Conservation (phyloP, 2,329 filamentous ascomycete species). For the Chaetoscypha palmicola region DNA sequence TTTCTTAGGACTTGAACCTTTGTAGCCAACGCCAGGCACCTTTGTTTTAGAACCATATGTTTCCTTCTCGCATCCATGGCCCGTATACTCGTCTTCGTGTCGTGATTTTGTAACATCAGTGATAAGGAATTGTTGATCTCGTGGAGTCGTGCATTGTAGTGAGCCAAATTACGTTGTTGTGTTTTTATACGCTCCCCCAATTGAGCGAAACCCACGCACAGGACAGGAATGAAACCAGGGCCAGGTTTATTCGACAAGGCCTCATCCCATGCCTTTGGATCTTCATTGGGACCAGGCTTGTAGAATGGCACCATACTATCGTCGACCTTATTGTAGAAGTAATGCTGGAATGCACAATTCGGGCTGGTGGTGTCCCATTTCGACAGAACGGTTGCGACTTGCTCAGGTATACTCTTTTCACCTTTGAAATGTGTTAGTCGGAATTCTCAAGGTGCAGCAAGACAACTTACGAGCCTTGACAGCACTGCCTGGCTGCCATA, state of each 20-base stretch:
- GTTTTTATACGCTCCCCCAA: conserved; percentile 65
- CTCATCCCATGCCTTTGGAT: conserved; percentile 76
- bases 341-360: conserved; percentile 70
- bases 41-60: conserved; percentile 65
- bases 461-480: conserved; percentile 25
- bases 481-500: conserved; percentile 27
- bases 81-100: conserved; percentile 67
- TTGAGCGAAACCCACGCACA: conserved; percentile 66
- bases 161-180: conserved; percentile 61
- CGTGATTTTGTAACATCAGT: conserved; percentile 66
- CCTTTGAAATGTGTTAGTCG: conserved; percentile 33
- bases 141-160: conserved; percentile 67
- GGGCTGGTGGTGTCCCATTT: conserved; percentile 68
- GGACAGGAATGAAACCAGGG: conserved; percentile 67
- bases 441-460: not conserved
- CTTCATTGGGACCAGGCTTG: conserved; percentile 61
- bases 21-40: conserved; percentile 67
- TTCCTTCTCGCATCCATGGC: conserved; percentile 65
- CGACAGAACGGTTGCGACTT: conserved; percentile 60
- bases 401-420: conserved; percentile 68
- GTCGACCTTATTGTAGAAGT: conserved; percentile 82
- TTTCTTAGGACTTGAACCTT: conserved; percentile 77
- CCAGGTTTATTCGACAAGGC: conserved; percentile 74
- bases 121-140: conserved; percentile 71
- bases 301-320: conserved; percentile 70